A percentile compares a stretch with the other conserved stretches of the same genome.
Conservation (phyloP, 495 filamentous ascomycete genomes). For the Elaphomyces granulatus region DNA sequence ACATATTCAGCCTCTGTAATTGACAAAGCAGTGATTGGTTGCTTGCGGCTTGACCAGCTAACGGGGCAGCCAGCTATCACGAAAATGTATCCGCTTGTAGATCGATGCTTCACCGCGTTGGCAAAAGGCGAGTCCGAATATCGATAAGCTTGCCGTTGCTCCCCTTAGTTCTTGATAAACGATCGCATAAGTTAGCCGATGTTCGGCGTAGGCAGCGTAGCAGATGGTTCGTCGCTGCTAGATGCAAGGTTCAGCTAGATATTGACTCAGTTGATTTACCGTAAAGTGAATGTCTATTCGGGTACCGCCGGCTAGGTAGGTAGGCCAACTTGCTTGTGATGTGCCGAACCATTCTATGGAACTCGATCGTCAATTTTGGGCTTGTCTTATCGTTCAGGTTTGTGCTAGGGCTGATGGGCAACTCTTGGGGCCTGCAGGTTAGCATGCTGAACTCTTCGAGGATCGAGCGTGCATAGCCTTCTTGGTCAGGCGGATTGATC, state of each 20-base stretch:
- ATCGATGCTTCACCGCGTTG: slow-evolving; percentile 3
- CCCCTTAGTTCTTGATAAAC: neutral
- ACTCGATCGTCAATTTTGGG: neutral
- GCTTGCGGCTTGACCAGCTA: slow-evolving; percentile 8
- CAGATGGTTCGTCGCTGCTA: neutral
- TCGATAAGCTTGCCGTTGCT: neutral
- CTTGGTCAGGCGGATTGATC: neutral
- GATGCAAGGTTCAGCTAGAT: neutral
- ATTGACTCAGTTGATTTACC: neutral
- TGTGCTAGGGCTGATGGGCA: neutral
- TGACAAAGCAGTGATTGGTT: slow-evolving; percentile 4
- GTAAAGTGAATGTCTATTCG: neutral
- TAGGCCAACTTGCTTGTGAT: neutral
- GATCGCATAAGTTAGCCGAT: neutral
- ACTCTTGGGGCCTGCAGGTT: neutral
- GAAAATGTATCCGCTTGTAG: slow-evolving; percentile 8
- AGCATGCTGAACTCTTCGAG: neutral
- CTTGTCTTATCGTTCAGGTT: neutral
- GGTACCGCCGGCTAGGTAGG: neutral
- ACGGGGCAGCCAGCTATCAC: slow-evolving; percentile 4
- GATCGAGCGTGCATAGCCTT: neutral
- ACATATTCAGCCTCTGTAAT: slow-evolving; percentile 9
- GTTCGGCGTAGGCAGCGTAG: neutral
- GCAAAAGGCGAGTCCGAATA: slow-evolving; percentile 2
- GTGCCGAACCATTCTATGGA: neutral